Base-by-base conservation (phyloP, 805 yeast species). In the Starmera dryadoides region DNA sequence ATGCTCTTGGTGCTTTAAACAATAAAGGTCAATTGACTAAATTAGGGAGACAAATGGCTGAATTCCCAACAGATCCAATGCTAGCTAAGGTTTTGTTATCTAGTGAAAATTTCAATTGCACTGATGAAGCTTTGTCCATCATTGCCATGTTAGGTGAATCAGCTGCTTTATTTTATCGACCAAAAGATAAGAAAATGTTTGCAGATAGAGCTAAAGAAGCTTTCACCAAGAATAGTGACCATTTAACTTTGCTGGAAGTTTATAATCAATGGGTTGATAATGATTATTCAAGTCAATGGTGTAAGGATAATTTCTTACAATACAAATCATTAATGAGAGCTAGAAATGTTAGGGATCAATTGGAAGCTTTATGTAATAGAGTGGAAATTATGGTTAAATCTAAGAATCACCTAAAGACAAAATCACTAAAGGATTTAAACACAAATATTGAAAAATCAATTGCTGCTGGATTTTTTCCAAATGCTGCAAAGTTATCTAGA, bases 31-130 rank as follows among this genome's bases (percentile, higher is more conserved):
- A 83, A 39, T 66, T 91, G 49, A 93, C 98, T 0, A 75, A 93
- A 1, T 67, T 91, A 45, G 98, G 98, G 42, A 74, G 96, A 51
- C 60, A 82, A 53, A 93, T 96, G 1, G 86, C 96, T 1, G 81
- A 83, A 48, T 91, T 93, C 73, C 98, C 98, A 35, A 67, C 93
- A 48, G 98, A 91, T 60, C 98, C 98, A 21, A 83, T 86, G 81
- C 65, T 91, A 43, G 96, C 98, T 1, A 96, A 88, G 30, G 77
- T 91, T 81, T 71, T 93, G 48, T 86, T 93, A 50, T 86, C 88
- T 2, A 79, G 96, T 1, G 84, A 93, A 2, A 87, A 81, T 43
- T 85, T 80, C 64, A 65, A 78, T 39, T 91, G 97, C 63, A 83
- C 96, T 3, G 82, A 86, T 58, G 98, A 91, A 60, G 77, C 93